These are phyloP conservation scores for Schizosaccharomyces octosporus DNA, from an alignment of 805 yeast genomes.

Conservation along the genomic window DNA sequence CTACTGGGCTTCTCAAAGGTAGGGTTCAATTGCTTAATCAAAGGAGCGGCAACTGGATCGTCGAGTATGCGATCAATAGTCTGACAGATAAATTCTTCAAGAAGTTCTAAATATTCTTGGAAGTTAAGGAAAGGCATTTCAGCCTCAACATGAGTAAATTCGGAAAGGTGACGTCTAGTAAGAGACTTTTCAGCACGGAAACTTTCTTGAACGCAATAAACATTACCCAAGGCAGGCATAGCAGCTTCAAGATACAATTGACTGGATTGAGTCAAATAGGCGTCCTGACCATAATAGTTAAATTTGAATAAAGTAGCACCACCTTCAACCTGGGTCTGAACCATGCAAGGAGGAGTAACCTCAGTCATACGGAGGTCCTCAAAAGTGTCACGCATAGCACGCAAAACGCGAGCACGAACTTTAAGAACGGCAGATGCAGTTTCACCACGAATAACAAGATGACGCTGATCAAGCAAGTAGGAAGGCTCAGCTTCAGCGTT, in stretches of 20 bases:
- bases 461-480: conserved; percentile 78
- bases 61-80: conserved; percentile 53
- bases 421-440: conserved; percentile 77
- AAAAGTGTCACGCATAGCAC: conserved; percentile 52
- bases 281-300: conserved; percentile 91
- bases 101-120: conserved; percentile 63
- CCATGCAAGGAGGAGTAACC: conserved; percentile 99
- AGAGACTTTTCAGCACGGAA: conserved; percentile 98
- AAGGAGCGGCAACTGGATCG: conserved; percentile 81
- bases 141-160: conserved; percentile 90
- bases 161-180: conserved; percentile 92
- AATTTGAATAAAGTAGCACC: conserved; percentile 86
- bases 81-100: conserved; percentile 53
- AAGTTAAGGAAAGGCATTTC: conserved; percentile 74
- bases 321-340: conserved; percentile 97
- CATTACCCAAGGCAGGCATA: conserved; percentile 90
- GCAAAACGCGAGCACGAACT: conserved; percentile 64
- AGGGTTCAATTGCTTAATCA: conserved; percentile 81
- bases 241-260: conserved; percentile 92
- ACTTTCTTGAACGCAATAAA: conserved; percentile 89
- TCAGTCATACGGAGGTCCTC: conserved; percentile 53
- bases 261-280: conserved; percentile 86
- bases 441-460: conserved; percentile 89
- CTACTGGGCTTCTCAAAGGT: conserved; percentile 52
- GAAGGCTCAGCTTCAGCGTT: conserved; percentile 65